These are phyloP conservation scores for Fusarium veterinarium DNA, from an alignment of 2,329 filamentous ascomycete genomes.

Conservation along the genomic window DNA sequence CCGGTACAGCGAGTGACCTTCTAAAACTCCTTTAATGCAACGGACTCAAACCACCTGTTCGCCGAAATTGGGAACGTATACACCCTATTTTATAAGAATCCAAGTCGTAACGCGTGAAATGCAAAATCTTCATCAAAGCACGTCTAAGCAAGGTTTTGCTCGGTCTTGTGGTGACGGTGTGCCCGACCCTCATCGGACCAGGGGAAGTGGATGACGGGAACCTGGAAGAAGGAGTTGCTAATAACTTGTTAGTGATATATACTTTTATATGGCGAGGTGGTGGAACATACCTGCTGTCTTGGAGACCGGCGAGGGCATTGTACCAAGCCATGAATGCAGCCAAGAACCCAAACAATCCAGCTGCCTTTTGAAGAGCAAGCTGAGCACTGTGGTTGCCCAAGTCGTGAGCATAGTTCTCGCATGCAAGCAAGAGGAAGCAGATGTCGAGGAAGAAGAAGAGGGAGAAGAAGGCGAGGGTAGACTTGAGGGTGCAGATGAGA, in stretches of 20 bases:
- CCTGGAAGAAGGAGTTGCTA: conserved; percentile 88
- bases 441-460: conserved; percentile 83
- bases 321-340: conserved; percentile 89
- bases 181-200: conserved; percentile 85
- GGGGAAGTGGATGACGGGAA: conserved; percentile 93
- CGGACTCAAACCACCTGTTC: not conserved
- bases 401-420: conserved; percentile 68
- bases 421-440: conserved; percentile 78
- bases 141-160: conserved; percentile 41
- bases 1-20: conserved; percentile 10
- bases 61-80: not conserved
- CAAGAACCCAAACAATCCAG: conserved; percentile 83
- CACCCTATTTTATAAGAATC: conserved; percentile 26
- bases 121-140: conserved; percentile 7
- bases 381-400: conserved; percentile 60
- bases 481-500: conserved; percentile 78
- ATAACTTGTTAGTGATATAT: conserved; percentile 48
- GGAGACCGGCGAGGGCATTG: conserved; percentile 84
- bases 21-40: conserved; percentile 23
- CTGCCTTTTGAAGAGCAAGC: conserved; percentile 71
- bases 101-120: conserved; percentile 38
- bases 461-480: conserved; percentile 80
- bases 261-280: not conserved
- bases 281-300: conserved; percentile 71
- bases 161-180: conserved; percentile 60